A percentile compares a stretch with the other conserved stretches of the same genome.
These are phyloP conservation scores for Digitaria exilis DNA, from an alignment of 202 grass and related monocot genomes.

Conservation along the genomic window DNA sequence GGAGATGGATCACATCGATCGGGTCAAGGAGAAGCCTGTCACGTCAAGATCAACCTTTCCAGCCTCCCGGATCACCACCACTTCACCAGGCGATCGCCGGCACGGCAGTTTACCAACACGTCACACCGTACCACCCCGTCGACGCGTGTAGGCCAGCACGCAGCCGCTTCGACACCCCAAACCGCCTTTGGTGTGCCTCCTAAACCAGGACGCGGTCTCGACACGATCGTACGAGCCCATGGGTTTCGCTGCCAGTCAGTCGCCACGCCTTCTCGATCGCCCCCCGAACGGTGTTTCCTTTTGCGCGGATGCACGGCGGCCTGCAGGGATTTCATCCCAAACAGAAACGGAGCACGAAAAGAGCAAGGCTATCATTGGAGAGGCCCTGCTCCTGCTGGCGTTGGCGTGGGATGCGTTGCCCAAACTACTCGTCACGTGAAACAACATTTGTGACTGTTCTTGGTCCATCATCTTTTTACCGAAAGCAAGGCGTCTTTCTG, in stretches of 20 bases:
- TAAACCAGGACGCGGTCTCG: neutral
- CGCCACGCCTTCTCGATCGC: neutral
- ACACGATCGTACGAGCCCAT: neutral
- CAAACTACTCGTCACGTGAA: neutral
- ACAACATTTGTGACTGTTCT: neutral
- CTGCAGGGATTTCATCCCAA: neutral
- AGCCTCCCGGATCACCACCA: neutral
- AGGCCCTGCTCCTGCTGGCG: no score
- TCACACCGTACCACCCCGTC: neutral
- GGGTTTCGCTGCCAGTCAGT: neutral
- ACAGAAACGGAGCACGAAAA: constrained; percentile 1
- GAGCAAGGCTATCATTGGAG: no score
- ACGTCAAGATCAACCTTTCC: neutral
- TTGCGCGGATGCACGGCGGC: neutral
- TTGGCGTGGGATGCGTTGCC: no score
- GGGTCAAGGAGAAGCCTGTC: neutral
- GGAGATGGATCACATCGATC: neutral
- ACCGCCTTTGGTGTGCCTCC: neutral
- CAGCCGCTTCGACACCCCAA: neutral
- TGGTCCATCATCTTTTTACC: no score
- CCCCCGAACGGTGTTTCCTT: neutral
- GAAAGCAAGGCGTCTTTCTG: neutral
- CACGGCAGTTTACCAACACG: neutral
- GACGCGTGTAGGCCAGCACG: neutral
- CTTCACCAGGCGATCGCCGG: neutral